Conservation (phyloP, 441 rosid genomes). For the Populus trichocarpa region DNA sequence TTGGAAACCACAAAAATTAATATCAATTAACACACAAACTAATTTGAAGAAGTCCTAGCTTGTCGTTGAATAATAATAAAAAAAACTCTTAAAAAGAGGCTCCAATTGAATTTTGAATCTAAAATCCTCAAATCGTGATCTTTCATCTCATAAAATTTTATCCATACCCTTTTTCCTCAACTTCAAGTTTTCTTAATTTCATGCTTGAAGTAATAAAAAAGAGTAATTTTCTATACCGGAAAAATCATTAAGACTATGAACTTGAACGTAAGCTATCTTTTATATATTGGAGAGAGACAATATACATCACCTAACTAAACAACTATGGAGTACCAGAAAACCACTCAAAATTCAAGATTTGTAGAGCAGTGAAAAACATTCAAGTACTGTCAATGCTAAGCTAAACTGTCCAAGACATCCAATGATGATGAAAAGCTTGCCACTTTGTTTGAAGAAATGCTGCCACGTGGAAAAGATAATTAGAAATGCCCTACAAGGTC, state of each 20-base stretch:
- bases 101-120: too few relatives aligned
- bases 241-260: not conserved
- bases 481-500: not conserved
- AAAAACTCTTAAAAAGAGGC: too few relatives aligned
- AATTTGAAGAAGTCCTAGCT: not conserved
- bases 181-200: not conserved
- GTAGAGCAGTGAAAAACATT: not conserved
- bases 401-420: not conserved
- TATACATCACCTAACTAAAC: not conserved
- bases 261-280: not conserved
- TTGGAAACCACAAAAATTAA: too few relatives aligned
- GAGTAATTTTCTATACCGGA: not conserved
- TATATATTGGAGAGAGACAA: not conserved
- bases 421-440: not conserved
- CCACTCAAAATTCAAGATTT: not conserved
- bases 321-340: not conserved
- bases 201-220: not conserved
- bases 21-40: not conserved
- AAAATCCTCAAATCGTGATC: not conserved
- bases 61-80: not conserved
- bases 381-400: not conserved
- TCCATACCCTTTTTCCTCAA: not conserved
- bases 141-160: not conserved
- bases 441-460: not conserved
- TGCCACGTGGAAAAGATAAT: slow-evolving; percentile 7